A percentile compares a stretch with the other conserved stretches of the same genome.
These are phyloP conservation scores for Clavariopsis aquatica DNA, from an alignment of 495 filamentous ascomycete species.

Conservation along the genomic window DNA sequence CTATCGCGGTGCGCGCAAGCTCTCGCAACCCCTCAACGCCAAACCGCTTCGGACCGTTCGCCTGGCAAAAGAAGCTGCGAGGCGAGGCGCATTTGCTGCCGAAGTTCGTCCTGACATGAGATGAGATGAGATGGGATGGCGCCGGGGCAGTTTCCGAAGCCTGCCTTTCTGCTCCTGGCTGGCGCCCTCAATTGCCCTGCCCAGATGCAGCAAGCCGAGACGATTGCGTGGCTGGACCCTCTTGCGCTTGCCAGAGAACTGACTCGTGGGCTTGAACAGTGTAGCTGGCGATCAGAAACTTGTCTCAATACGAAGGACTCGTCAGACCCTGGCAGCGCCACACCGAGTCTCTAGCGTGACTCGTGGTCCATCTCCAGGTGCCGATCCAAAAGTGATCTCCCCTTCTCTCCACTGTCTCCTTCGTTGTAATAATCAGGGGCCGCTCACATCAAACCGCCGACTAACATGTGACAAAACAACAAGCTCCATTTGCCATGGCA, in stretches of 20 bases:
- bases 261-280: background rate
- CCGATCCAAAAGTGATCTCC: background rate
- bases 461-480: background rate
- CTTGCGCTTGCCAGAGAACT: no score
- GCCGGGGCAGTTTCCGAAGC: no score
- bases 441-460: background rate
- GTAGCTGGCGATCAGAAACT: background rate
- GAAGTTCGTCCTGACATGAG: no score
- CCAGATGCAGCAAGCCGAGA: no score
- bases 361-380: background rate
- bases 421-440: background rate
- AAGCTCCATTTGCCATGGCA: background rate
- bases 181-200: no score
- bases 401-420: background rate
- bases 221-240: no score
- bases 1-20: background rate
- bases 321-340: background rate
- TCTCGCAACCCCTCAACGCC: background rate
- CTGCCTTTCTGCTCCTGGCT: no score
- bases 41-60: background rate
- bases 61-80: background rate
- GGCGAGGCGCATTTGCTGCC: background rate
- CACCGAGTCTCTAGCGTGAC: background rate
- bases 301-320: background rate
- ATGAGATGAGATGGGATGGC: no score